Base-by-base conservation (phyloP, 441 rosid genomes). In the Mallotus repandus region DNA sequence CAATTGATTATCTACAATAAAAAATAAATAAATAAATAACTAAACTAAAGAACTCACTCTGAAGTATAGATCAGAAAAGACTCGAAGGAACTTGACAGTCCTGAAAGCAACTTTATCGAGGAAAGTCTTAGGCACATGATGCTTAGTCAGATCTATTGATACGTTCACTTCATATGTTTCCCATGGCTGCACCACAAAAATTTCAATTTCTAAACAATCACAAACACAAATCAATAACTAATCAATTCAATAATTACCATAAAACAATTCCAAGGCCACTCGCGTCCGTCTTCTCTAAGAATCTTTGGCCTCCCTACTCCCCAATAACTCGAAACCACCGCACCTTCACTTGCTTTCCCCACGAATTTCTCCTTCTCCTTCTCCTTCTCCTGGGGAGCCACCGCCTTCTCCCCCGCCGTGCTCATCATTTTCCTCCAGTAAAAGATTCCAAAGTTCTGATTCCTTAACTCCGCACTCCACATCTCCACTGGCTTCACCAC, bases 251-350 rank as follows among this genome's bases (percentile, higher is more conserved):
- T 1, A 55, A 55, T 55, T 85, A 89, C 97, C 91, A 83, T 75
- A 29, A 92, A 92, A 72, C 94, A 92, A 74, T 35, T 83, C 97
- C 97, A 90, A 15, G 85, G 88, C 97, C 93, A 92, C 43, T 88
- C 90, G 2, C 85, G 82, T 1, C 97, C 97, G 53, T 92, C 97
- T 2, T 87, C 90, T 64, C 81, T 25, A 25, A 25, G 29, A 25
- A 25, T 25, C 29, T 25, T 25, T 25, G 29, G 29, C 29, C 29
- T 25, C 29, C 29, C 29, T 25, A 25, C 29, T 25, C 29, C 29
- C 29, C 29, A 25, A 25, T 25, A 25, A 25, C 29, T 25, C 29
- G 29, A 25, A 25, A 25, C 29, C 29, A 25, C 29, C 29, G 29
- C 29, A 25, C 29, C 29, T 25, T 25, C 29, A 25, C 29, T 25